Conservation (phyloP, 768 basidiomycete genomes). For the Lactifluus hygrophoroides region DNA sequence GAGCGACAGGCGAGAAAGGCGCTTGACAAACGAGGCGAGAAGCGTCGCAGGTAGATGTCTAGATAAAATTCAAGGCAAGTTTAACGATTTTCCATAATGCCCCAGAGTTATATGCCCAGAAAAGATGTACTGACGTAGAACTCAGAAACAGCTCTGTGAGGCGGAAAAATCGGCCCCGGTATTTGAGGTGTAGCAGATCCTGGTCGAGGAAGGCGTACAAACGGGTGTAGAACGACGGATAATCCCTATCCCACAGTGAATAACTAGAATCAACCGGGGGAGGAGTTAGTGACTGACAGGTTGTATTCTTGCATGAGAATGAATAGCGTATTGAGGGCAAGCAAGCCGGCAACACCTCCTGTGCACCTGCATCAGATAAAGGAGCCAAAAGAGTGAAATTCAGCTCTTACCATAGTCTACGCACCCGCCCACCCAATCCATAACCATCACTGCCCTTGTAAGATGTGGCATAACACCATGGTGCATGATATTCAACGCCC, state of each 20-base stretch:
- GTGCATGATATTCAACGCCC: conserved; percentile 73
- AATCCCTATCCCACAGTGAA: conserved; percentile 53
- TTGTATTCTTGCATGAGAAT: conserved; percentile 89
- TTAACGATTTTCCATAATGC: not conserved
- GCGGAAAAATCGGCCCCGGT: conserved; percentile 92
- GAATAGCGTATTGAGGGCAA: conserved; percentile 88
- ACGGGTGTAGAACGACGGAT: conserved; percentile 89
- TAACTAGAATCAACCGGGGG: not conserved
- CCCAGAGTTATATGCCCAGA: not conserved
- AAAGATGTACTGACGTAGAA: conserved; percentile 53
- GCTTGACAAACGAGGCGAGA: conserved; percentile 93
- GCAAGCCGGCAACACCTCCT: conserved; percentile 80
- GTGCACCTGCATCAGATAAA: not conserved
- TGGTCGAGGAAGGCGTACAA: conserved; percentile 86
- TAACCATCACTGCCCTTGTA: conserved; percentile 67
- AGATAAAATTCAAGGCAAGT: conserved; percentile 14
- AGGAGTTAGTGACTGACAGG: conserved; percentile 46
- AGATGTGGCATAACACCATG: conserved; percentile 76
- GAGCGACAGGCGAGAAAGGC: conserved; percentile 76
- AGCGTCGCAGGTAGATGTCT: conserved; percentile 84
- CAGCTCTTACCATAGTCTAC: conserved; percentile 62
- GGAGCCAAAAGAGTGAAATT: not conserved
- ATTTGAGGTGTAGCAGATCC: conserved; percentile 83
- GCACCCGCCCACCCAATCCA: conserved; percentile 86
- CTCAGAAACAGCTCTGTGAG: conserved; percentile 84